A percentile compares a stretch with the other conserved stretches of the same genome.
Conservation (phyloP, 2,329 filamentous ascomycete species). For the Blumeria hordei region DNA sequence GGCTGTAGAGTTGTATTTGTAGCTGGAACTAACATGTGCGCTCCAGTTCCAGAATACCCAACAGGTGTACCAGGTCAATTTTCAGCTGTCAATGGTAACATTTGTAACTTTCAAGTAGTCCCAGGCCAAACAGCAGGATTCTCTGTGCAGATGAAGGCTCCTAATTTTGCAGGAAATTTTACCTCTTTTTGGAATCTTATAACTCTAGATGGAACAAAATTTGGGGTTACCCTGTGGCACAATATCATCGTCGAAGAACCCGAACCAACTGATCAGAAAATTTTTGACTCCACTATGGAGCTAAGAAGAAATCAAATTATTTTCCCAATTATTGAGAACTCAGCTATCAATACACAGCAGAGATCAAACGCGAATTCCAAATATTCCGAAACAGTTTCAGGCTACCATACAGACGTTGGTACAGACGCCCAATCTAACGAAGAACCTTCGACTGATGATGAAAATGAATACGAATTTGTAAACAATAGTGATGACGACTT, state of each 20-base stretch:
- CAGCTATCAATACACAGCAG: slow-evolving; percentile 29
- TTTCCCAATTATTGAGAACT: slow-evolving; percentile 88
- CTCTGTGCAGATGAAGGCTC: slow-evolving; percentile 64
- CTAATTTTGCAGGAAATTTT: slow-evolving; percentile 47
- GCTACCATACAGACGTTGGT: no score
- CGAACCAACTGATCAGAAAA: slow-evolving; percentile 13
- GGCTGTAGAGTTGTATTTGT: slow-evolving; percentile 81
- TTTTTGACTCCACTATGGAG: slow-evolving; percentile 13
- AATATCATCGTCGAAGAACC: slow-evolving; percentile 46
- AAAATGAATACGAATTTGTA: no score
- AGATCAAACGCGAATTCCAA: no score
- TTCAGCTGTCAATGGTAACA: slow-evolving; percentile 61
- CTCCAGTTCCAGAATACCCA: slow-evolving; percentile 57
- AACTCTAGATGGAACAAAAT: slow-evolving; percentile 52
- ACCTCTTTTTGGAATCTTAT: slow-evolving; percentile 97
- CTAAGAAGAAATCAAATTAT: slow-evolving; percentile 51
- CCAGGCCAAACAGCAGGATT: slow-evolving; percentile 59
- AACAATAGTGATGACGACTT: no score
- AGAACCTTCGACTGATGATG: no score
- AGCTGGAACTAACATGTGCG: slow-evolving; percentile 90
- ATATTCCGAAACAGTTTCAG: no score
- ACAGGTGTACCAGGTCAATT: slow-evolving; percentile 55
- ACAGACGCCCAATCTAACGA: no score
- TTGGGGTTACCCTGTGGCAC: slow-evolving; percentile 89
- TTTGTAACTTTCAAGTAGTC: slow-evolving; percentile 41